A percentile compares a stretch with the other conserved stretches of the same genome.
Conservation (phyloP, 1,284 basidiomycete genomes). For the Cutaneotrichosporon sp. region DNA sequence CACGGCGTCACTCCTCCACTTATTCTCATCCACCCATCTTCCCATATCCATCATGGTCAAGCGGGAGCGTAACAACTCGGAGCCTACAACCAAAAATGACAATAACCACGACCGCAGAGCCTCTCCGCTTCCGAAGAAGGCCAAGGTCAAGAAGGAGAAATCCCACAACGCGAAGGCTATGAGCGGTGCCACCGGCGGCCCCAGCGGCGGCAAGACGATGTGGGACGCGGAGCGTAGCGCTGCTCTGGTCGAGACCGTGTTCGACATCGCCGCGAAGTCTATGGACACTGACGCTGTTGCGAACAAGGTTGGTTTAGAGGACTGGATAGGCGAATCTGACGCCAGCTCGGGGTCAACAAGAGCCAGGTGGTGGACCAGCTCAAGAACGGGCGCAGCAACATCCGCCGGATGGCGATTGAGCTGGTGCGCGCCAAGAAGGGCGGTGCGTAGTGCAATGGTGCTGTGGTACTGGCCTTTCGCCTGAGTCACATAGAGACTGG, state of each 20-base stretch:
- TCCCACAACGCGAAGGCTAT: slow-evolving; percentile 6
- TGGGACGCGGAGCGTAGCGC: slow-evolving; percentile 11
- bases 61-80: neutral
- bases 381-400: slow-evolving; percentile 16
- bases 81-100: neutral
- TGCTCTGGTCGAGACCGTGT: slow-evolving; percentile 4
- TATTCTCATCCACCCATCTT: neutral
- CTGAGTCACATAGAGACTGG: too few relatives aligned
- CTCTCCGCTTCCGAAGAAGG: neutral
- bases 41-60: neutral
- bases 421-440: slow-evolving; percentile 7
- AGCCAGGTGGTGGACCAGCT: slow-evolving; percentile 18
- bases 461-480: too few relatives aligned
- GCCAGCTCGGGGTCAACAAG: slow-evolving; percentile 14
- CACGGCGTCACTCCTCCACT: neutral
- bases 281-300: slow-evolving; percentile 6
- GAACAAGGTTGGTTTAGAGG: neutral
- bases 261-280: neutral
- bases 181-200: neutral
- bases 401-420: slow-evolving; percentile 8
- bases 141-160: neutral
- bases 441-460: neutral
- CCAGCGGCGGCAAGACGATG: slow-evolving; percentile 17
- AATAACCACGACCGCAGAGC: neutral
- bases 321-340: neutral